Base-by-base conservation (phyloP, 106 monocot genomes). In the Posidonia australis region DNA sequence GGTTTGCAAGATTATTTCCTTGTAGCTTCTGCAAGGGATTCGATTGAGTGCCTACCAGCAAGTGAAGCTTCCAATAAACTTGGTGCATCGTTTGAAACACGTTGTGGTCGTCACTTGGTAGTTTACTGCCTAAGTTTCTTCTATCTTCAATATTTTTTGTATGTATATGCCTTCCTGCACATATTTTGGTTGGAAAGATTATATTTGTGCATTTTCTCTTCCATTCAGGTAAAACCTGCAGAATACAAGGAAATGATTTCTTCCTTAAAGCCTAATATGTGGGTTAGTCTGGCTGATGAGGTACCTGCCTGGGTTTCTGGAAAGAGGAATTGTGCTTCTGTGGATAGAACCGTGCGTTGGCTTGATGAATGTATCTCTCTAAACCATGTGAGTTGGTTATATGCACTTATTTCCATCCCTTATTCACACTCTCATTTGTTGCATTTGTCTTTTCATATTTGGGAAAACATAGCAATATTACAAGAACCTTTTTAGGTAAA, bases 201-300 rank as follows among this genome's bases (percentile, higher is more conserved):
- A 36, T 36, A 7, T 36, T 36, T 36, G 36, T 36, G 36, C 7
- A 7, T 7, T 4, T 36, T 36, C 36, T 36, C 36, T 36, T 7
- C 36, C 7, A 18, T 56, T 44, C 59, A 98, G 96, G 65, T 98
- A 30, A 90, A 72, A 44, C 90, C 96, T 57, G 75, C 71, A 49
- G 61, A 68, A 18, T 98, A 91, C 51, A 77, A 83, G 82, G 78
- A 91, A 36, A 68, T 87, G 71, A 81, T 98, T 75, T 73, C 80
- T 43, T 80, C 84, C 23, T 77, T 87, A 74, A 91, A 74, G 68
- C 85, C 96, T 13, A 74, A 98, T 65, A 45, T 91, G 54, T 98
- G 90, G 82, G 84, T 80, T 67, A 90, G 90, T 69, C 77, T 98
- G 68, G 87, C 96, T 51, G 96, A 98, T 72, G 96, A 98, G 77